Evolutionary conservation across 2,329 filamentous ascomycete genomes (phyloP).

Genomic region (Microdochium trichocladiopsis): DNA sequence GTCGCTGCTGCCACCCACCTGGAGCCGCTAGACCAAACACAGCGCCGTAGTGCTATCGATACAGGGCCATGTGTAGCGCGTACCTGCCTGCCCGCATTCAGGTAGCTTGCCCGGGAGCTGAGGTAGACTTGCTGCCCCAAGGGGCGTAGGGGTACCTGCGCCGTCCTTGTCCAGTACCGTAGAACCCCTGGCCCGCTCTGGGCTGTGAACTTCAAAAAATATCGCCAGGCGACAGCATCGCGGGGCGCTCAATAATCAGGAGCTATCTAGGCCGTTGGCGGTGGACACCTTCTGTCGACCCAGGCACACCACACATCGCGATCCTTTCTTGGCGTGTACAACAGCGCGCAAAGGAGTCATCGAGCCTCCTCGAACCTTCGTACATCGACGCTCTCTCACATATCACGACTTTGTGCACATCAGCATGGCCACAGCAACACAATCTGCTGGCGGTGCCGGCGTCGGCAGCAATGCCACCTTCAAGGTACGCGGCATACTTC

Average conservation of each 20-base stretch:
- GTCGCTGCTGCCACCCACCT: not conserved
- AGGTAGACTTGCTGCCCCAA: not conserved
- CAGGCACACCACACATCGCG: not conserved
- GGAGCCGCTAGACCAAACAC: not conserved
- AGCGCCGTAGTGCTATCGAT: not conserved
- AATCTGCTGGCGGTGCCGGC: conserved; percentile 24
- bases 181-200: not conserved
- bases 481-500: conserved; percentile 33
- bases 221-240: not conserved
- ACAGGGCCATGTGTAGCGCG: not conserved
- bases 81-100: not conserved
- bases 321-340: not conserved
- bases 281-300: not conserved
- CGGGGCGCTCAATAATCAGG: conserved; percentile 1
- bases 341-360: not conserved
- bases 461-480: conserved; percentile 46
- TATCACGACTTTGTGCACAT: not conserved
- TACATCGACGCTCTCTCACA: not conserved
- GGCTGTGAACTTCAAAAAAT: not conserved
- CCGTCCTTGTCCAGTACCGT: not conserved
- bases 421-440: conserved; percentile 38
- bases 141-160: not conserved
- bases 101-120: not conserved
- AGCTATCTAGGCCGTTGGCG: not conserved
- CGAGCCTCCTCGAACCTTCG: not conserved